Conservation (phyloP, 192 early-diverging fungal species). For the Gigaspora rosea region DNA sequence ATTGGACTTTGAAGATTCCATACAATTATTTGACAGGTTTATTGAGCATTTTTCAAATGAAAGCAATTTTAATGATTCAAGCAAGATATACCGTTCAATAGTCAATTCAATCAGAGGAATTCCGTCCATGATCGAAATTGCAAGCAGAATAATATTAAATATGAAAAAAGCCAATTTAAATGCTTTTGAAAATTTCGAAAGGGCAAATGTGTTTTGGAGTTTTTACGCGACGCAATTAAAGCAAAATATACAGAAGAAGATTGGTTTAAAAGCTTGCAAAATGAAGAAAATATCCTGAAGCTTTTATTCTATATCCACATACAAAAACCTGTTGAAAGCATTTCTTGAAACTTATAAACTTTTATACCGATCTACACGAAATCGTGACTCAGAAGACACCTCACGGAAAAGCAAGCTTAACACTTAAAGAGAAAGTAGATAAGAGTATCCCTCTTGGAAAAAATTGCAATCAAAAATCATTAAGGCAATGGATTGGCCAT, state of each 20-base stretch:
- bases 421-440: too few species aligned
- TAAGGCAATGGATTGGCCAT: too few species aligned
- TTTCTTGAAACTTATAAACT: too few species aligned
- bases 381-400: too few species aligned
- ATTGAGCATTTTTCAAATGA: not conserved
- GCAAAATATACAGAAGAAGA: not conserved
- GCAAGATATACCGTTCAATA: not conserved
- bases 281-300: not conserved
- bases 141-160: not conserved
- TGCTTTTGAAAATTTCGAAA: conserved; percentile 1
- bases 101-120: not conserved
- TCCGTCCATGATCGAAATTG: not conserved
- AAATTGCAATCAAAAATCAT: too few species aligned
- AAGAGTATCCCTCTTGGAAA: too few species aligned
- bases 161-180: not conserved
- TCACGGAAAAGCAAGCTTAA: too few species aligned
- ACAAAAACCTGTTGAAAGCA: not conserved
- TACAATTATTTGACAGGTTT: not conserved
- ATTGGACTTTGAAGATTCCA: conserved; percentile 2
- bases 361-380: too few species aligned
- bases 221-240: not conserved
- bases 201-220: not conserved
- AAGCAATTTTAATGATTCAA: not conserved
- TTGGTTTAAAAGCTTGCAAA: not conserved
- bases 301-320: not conserved